These are phyloP conservation scores for Chalara sp. DNA, from an alignment of 2,329 filamentous ascomycete species.

Conservation along the genomic window DNA sequence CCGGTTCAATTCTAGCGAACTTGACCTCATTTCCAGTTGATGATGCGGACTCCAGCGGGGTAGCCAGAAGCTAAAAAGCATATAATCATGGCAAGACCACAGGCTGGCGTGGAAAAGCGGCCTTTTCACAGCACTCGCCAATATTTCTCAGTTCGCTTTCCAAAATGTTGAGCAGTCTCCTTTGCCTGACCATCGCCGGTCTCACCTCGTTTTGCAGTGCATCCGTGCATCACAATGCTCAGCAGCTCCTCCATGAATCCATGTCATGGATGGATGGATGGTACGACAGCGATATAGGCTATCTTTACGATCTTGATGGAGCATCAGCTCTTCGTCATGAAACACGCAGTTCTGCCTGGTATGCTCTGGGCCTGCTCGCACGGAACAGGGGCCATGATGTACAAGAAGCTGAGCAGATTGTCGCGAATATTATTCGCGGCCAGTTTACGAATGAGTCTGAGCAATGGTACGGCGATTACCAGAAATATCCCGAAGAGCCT, in stretches of 20 bases:
- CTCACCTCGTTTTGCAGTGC: too few species aligned
- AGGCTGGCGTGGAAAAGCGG: too few species aligned
- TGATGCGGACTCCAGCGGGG: too few species aligned
- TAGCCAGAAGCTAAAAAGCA: too few species aligned
- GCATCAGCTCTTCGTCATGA: constrained; percentile 24
- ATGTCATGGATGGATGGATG: not conserved
- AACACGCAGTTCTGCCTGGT: constrained; percentile 51
- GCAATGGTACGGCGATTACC: constrained; percentile 52
- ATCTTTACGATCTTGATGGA: not conserved
- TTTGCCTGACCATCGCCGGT: too few species aligned
- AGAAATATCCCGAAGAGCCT: constrained; percentile 49
- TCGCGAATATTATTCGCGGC: constrained; percentile 43
- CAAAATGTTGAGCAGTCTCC: too few species aligned
- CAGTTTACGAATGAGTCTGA: constrained; percentile 45
- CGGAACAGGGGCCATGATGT: constrained; percentile 44
- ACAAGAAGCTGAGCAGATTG: constrained; percentile 43
- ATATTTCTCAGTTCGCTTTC: too few species aligned
- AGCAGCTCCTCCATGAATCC: not conserved
- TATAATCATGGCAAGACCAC: too few species aligned
- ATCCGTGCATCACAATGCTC: not conserved
- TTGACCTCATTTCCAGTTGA: too few species aligned
- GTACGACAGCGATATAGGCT: not conserved
- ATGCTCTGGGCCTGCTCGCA: constrained; percentile 49
- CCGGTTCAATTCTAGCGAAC: too few species aligned
- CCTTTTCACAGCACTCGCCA: too few species aligned